phyloP scores from a whole-genome alignment of 1,284 basidiomycete species.

The Cutaneotrichosporon daszewskae region DNA sequence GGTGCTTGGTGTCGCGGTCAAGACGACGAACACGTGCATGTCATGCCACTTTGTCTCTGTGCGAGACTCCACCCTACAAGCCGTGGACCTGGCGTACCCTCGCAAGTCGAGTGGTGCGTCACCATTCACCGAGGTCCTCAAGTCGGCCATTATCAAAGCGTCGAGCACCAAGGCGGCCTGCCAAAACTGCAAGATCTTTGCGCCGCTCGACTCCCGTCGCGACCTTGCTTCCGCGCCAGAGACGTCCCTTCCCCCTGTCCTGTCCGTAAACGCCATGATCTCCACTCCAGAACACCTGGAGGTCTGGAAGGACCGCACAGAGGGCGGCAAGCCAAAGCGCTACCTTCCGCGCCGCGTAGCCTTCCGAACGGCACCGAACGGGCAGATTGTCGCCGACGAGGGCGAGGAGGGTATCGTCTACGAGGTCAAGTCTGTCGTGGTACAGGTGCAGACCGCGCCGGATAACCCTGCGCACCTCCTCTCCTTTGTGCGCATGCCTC shows the following conservation, averaged over 20 bases:
- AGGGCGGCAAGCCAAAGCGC: conserved; percentile 15
- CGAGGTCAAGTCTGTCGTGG: conserved; percentile 63
- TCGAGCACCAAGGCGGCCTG: conserved; percentile 81
- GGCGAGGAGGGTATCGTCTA: conserved; percentile 56
- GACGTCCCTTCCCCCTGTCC: conserved; percentile 64
- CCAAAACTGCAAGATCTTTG: conserved; percentile 69
- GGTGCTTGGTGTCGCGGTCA: conserved; percentile 68
- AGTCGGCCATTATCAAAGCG: conserved; percentile 71
- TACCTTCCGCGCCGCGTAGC: conserved; percentile 44
- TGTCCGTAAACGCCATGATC: conserved; percentile 80
- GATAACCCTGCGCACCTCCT: conserved; percentile 78
- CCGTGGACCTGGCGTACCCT: conserved; percentile 76
- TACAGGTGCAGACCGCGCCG: conserved; percentile 68
- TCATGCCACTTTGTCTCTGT: conserved; percentile 65
- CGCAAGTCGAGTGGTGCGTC: conserved; percentile 9
- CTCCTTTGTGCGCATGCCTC: conserved; percentile 73
- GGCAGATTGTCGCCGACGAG: conserved; percentile 55
- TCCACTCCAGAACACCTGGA: conserved; percentile 68
- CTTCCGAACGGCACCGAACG: conserved; percentile 29
- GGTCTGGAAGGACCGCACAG: conserved; percentile 64
- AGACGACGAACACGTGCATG: conserved; percentile 67
- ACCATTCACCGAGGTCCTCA: conserved; percentile 64
- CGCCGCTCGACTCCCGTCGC: conserved; percentile 66
- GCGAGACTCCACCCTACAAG: conserved; percentile 69
- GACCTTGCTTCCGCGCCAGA: conserved; percentile 58